Conservation (phyloP, 2,329 filamentous ascomycete genomes). For the Leptographium lundbergii region DNA sequence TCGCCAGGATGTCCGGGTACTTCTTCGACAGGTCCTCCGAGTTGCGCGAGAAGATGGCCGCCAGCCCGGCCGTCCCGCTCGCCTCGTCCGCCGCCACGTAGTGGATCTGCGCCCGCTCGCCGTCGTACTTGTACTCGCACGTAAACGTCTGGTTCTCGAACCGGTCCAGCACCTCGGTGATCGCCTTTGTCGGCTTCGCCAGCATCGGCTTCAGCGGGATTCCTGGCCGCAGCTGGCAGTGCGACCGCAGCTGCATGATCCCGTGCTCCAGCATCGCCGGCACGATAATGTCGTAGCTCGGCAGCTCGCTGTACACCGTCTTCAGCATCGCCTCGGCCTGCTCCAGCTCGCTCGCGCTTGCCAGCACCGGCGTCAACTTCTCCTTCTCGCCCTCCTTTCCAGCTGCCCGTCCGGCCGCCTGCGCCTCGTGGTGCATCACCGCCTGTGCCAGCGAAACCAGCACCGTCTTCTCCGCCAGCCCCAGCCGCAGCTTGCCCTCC, state of each 20-base stretch:
- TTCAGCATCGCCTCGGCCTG: constrained; percentile 80
- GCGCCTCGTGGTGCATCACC: constrained; percentile 69
- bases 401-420: constrained; percentile 49
- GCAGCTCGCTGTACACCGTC: constrained; percentile 85
- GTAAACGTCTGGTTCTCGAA: constrained; percentile 95
- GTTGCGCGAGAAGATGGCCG: constrained; percentile 93
- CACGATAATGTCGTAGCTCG: constrained; percentile 89
- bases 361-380: constrained; percentile 35
- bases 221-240: constrained; percentile 84
- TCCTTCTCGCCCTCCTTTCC: constrained; percentile 34
- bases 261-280: constrained; percentile 80
- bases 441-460: constrained; percentile 84
- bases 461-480: constrained; percentile 83
- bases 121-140: constrained; percentile 98
- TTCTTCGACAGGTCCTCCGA: constrained; percentile 96
- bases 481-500: constrained; percentile 85
- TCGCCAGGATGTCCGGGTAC: constrained; percentile 87
- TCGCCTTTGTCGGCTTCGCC: constrained; percentile 95
- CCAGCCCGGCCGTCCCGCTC: constrained; percentile 54
- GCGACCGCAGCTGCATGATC: constrained; percentile 67
- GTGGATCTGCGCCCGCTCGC: constrained; percentile 95
- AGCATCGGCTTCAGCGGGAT: constrained; percentile 97
- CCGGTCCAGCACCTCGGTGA: constrained; percentile 91
- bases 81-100: constrained; percentile 74
- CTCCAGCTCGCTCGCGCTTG: constrained; percentile 54